Evolutionary conservation across 495 filamentous ascomycete species (phyloP), one percentile per base, ranked within the genome.

Genomic region (Parachaetomium inaequale): DNA sequence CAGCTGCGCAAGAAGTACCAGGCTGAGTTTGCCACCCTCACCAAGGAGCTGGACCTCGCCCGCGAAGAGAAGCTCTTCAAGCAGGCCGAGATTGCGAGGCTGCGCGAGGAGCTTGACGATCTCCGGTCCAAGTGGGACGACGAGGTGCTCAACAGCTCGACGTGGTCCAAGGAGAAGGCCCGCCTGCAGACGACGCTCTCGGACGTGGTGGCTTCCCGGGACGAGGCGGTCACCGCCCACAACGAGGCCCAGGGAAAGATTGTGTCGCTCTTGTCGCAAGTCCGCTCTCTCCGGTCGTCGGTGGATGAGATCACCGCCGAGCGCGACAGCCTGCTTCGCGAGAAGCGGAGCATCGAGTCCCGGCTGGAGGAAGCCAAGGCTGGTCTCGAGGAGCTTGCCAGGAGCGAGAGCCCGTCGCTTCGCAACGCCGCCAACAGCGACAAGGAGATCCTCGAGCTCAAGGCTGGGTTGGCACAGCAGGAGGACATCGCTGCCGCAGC

Each of bases 1-100:
- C 94, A 98, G 74, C 97, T 94, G 21, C 83, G 94, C 63, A 92
- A 92, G 78, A 98, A 98, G 76, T 98, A 98, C 72, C 94, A 98
- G 72, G 81, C 87, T 23, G 94, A 98, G 67, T 91, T 98, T 72
- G 87, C 90, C 14, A 87, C 87, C 0, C 77, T 98, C 55, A 95
- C 89, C 55, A 89, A 90, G 63, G 94, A 98, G 72, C 84, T 98
- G 7, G 93, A 98, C 70, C 85, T 96, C 66, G 91, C 96, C 62
- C 86, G 94, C 26, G 95, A 98, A 69, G 93, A 93, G 74, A 84
- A 79, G 70, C 72, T 84, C 47, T 82, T 78, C 67, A 83, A 82
- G 68, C 81, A 85, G 68, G 72, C 75, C 25, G 87, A 91, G 70
- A 88, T 85, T 63, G 77, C 87, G 12, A 84, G 90, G 29, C 81